Evolutionary conservation across 1,284 basidiomycete genomes (phyloP).

Genomic region (Cryptococcus deneoformans): DNA sequence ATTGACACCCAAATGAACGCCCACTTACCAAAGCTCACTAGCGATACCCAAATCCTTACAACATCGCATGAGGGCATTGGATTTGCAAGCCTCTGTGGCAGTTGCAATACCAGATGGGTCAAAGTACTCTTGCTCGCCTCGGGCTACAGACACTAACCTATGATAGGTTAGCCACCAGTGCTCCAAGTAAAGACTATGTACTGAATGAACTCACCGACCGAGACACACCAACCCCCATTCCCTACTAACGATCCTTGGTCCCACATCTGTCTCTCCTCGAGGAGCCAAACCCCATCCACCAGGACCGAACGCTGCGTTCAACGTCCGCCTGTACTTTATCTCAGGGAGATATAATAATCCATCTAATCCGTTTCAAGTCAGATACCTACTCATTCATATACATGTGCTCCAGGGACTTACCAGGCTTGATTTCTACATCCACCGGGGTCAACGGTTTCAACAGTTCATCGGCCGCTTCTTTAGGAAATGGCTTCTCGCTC

Average conservation of each 20-base stretch:
- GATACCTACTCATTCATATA: no score
- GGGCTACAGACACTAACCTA: slow-evolving; percentile 84
- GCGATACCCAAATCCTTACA: slow-evolving; percentile 97
- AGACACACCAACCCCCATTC: slow-evolving; percentile 95
- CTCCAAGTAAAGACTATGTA: no score
- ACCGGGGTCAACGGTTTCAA: slow-evolving; percentile 69
- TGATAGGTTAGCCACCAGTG: not conserved
- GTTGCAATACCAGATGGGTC: slow-evolving; percentile 88
- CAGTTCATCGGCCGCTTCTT: slow-evolving; percentile 70
- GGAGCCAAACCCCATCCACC: slow-evolving; percentile 98
- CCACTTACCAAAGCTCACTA: slow-evolving; percentile 83
- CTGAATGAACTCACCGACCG: slow-evolving; percentile 61
- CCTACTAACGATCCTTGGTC: slow-evolving; percentile 80
- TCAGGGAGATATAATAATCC: slow-evolving; percentile 95
- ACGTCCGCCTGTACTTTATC: slow-evolving; percentile 93
- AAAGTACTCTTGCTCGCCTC: slow-evolving; percentile 98
- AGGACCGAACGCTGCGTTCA: slow-evolving; percentile 94
- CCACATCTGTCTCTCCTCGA: slow-evolving; percentile 86
- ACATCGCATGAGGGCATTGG: slow-evolving; percentile 96
- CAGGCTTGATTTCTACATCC: slow-evolving; percentile 93
- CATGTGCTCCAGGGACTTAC: slow-evolving; percentile 50
- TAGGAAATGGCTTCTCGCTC: slow-evolving; percentile 71
- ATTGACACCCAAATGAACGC: not conserved
- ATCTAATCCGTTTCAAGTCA: slow-evolving; percentile 55
- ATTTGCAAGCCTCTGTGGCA: slow-evolving; percentile 92